Evolutionary conservation across 2,329 filamentous ascomycete species (phyloP), one percentile per base, ranked within the genome.

Genomic region (Thermochaetoides dissita): DNA sequence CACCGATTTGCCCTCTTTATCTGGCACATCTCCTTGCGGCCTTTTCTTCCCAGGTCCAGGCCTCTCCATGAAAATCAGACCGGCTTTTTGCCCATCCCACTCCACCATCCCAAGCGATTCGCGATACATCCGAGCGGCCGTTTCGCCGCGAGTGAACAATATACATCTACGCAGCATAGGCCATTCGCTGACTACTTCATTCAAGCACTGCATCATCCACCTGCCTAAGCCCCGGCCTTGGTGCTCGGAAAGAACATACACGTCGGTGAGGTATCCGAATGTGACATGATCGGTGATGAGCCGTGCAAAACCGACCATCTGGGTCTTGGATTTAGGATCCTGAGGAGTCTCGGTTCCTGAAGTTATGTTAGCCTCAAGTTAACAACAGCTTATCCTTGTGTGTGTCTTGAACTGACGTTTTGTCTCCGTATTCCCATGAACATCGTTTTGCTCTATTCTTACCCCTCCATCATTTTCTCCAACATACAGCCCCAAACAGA

Each of bases 251-350:
- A 74, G 56, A 17, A 84, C 64, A 56, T 80, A 84, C 12, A 84
- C 74, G 53, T 84, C 81, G 28, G 79, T 79, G 38, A 81, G 59
- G 52, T 82, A 86, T 36, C 72, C 77, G 50, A 84, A 76, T 0
- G 79, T 81, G 37, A 76, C 68, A 52, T 73, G 71, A 58, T 86
- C 82, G 7, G 81, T 86, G 40, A 85, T 63, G n/a, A 49, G 40
- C 30, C 48, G 48, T 41, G 40, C 40, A 39, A 49, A 33, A 37
- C 48, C 48, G 9, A 48, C 11, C 44, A 48, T 44, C 38, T 41
- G 31, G 5, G 5, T 24, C 17, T 24, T 24, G 17, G 17, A 24
- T 24, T 24, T 5, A 24, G 17, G 17, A 24, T 24, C 17, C 17
- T 24, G 17, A 5, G 5, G 17, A 24, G 17, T 24, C 17, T 24